These are phyloP conservation scores for Pseudogymnoascus sp. DNA, from an alignment of 2,329 filamentous ascomycete genomes.

Conservation along the genomic window DNA sequence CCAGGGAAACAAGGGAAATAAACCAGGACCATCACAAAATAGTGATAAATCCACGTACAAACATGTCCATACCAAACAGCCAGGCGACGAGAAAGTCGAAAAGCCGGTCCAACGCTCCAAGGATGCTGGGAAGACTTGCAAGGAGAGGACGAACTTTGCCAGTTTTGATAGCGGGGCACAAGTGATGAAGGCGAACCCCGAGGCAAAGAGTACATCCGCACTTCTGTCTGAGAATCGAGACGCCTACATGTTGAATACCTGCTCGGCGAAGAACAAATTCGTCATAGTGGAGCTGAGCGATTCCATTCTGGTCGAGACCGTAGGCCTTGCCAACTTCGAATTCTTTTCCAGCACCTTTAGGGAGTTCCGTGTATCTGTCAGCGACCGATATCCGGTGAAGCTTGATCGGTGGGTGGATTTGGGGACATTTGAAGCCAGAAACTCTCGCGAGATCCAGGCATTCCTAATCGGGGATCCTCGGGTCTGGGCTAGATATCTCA, in stretches of 20 bases:
- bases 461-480: slow-evolving; percentile 90
- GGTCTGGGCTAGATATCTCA: slow-evolving; percentile 90
- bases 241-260: slow-evolving; percentile 95
- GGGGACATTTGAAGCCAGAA: slow-evolving; percentile 82
- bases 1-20: slow-evolving; percentile 7
- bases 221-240: slow-evolving; percentile 96
- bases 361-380: slow-evolving; percentile 83
- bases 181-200: slow-evolving; percentile 77
- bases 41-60: slow-evolving; percentile 16
- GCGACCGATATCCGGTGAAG: slow-evolving; percentile 90
- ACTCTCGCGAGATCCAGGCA: slow-evolving; percentile 86
- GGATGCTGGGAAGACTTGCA: slow-evolving; percentile 94
- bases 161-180: slow-evolving; percentile 96
- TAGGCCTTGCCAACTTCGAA: slow-evolving; percentile 97
- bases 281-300: slow-evolving; percentile 91
- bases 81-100: slow-evolving; percentile 11
- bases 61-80: slow-evolving; percentile 2
- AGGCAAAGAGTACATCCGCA: slow-evolving; percentile 79
- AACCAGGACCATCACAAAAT: slow-evolving; percentile 17
- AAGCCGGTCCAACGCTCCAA: slow-evolving; percentile 55
- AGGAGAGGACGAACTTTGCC: slow-evolving; percentile 94
- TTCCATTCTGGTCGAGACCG: slow-evolving; percentile 68
- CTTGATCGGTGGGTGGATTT: slow-evolving; percentile 83
- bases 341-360: slow-evolving; percentile 98
- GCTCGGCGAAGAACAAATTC: slow-evolving; percentile 79